Evolutionary conservation across 2,329 filamentous ascomycete species (phyloP).

Genomic region (Sclerotinia borealis): DNA sequence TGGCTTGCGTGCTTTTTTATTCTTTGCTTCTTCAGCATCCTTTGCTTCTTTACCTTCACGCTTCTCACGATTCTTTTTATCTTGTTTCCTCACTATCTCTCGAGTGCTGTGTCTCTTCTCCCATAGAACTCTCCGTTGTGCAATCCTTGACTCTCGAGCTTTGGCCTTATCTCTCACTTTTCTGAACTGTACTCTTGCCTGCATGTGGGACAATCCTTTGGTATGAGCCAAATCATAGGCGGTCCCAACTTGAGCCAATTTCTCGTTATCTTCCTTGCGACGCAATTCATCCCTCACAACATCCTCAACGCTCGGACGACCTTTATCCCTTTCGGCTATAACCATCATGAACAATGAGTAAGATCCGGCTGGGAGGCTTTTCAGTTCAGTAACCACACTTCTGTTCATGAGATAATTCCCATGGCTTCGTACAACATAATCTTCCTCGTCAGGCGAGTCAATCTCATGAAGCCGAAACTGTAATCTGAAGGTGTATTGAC

Average conservation of each 20-base stretch:
- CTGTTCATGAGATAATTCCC: constrained; percentile 53
- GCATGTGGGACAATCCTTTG: constrained; percentile 48
- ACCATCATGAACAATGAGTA: constrained; percentile 54
- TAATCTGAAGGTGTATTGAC: constrained; percentile 49
- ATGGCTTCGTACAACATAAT: constrained; percentile 55
- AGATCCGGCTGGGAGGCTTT: constrained; percentile 48
- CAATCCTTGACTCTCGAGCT: constrained; percentile 37
- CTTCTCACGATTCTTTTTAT: constrained; percentile 38
- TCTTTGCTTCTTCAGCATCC: constrained; percentile 38
- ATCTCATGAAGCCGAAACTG: constrained; percentile 44
- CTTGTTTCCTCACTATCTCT: constrained; percentile 36
- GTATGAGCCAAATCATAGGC: constrained; percentile 56
- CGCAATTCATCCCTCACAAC: constrained; percentile 48
- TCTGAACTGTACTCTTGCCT: constrained; percentile 42
- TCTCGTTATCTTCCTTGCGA: constrained; percentile 47
- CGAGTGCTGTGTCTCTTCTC: constrained; percentile 40
- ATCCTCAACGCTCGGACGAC: constrained; percentile 44
- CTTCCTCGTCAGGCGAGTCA: constrained; percentile 45
- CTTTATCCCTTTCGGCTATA: constrained; percentile 42
- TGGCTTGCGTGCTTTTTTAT: constrained; percentile 33
- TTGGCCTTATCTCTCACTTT: constrained; percentile 24
- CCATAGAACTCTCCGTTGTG: constrained; percentile 43
- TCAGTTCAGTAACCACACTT: constrained; percentile 53
- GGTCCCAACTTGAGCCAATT: constrained; percentile 51
- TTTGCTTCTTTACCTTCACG: constrained; percentile 35